phyloP scores from a whole-genome alignment of 805 yeast species.

The Brettanomyces custersianus region DNA sequence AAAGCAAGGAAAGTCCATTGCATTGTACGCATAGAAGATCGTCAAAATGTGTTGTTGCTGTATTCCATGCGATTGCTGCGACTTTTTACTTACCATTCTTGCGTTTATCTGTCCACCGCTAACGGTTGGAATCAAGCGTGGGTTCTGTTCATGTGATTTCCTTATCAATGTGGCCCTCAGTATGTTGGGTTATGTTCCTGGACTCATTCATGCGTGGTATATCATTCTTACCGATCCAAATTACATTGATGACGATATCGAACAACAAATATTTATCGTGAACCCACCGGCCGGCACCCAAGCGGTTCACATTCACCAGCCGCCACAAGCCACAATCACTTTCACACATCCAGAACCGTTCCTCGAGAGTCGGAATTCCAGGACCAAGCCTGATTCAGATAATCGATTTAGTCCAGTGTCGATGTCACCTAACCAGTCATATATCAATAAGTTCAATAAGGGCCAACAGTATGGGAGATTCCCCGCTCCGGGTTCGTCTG shows the following conservation, averaged over 20 bases:
- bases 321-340: conserved; percentile 16
- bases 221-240: conserved; percentile 50
- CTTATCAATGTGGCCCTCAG: conserved; percentile 58
- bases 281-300: conserved; percentile 14
- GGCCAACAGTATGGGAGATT: no score
- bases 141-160: conserved; percentile 61
- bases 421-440: not conserved
- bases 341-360: conserved; percentile 28
- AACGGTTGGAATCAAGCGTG: conserved; percentile 68
- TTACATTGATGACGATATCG: conserved; percentile 15
- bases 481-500: conserved; percentile 5
- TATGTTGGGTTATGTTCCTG: conserved; percentile 60
- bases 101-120: conserved; percentile 73
- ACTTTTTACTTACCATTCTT: conserved; percentile 57
- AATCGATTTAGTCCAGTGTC: conserved; percentile 1
- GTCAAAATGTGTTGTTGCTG: conserved; percentile 21
- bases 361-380: conserved; percentile 9
- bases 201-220: conserved; percentile 60
- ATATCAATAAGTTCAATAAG: conserved; percentile 7
- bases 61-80: conserved; percentile 29
- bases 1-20: no score
- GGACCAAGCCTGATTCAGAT: no score
- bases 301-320: conserved; percentile 18
- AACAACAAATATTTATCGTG: conserved; percentile 20
- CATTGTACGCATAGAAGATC: no score